These are phyloP conservation scores for Fusarium sp. DNA, from an alignment of 2,329 filamentous ascomycete species.

Conservation along the genomic window DNA sequence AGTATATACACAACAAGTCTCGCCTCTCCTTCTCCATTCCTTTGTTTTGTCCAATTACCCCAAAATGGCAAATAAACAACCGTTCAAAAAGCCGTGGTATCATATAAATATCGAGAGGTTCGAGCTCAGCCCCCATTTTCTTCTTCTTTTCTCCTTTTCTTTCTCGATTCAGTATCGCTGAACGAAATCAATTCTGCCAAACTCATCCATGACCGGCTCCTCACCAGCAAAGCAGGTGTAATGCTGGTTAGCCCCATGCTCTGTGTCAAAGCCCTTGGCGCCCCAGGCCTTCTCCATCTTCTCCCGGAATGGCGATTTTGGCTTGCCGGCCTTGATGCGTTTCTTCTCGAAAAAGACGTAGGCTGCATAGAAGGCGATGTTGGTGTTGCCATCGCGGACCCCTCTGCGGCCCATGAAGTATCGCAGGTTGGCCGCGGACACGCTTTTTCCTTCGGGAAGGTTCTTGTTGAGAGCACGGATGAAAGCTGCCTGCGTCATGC, in stretches of 20 bases:
- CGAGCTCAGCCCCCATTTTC: neutral
- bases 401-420: conserved; percentile 68
- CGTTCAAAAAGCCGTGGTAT: conserved; percentile 12
- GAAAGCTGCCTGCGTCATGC: conserved; percentile 67
- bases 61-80: neutral
- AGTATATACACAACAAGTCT: neutral
- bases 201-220: conserved; percentile 37
- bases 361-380: conserved; percentile 65
- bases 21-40: neutral
- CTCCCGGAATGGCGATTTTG: conserved; percentile 65
- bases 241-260: conserved; percentile 33
- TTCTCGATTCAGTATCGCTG: neutral
- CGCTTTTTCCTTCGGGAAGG: conserved; percentile 55
- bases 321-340: conserved; percentile 65
- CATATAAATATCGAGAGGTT: conserved; percentile 1
- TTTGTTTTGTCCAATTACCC: neutral
- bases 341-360: conserved; percentile 75
- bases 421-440: conserved; percentile 62
- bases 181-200: conserved; percentile 38
- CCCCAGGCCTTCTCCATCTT: conserved; percentile 65
- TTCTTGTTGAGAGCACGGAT: conserved; percentile 63
- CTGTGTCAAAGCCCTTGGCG: conserved; percentile 45
- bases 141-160: neutral
- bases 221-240: conserved; percentile 22
- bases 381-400: conserved; percentile 63